Evolutionary conservation across 1,284 basidiomycete species (phyloP).

Genomic region (Entoloma clypeatum): DNA sequence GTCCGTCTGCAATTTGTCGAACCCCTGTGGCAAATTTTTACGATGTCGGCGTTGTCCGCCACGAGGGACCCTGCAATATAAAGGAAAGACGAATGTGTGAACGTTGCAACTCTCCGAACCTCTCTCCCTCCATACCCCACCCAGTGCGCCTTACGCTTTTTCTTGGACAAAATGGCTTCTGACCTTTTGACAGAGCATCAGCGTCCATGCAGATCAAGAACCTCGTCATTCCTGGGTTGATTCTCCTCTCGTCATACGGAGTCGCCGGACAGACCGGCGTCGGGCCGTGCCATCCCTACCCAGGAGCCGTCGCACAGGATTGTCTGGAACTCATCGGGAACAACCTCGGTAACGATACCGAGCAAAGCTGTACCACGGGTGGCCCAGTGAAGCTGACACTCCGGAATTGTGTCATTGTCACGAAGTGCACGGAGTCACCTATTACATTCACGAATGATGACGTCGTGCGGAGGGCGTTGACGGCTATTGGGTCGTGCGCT

Average conservation of each 20-base stretch:
- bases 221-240: too few species aligned
- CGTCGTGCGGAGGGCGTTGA: constrained; percentile 3
- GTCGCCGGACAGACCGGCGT: not conserved
- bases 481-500: constrained; percentile 7
- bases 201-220: too few species aligned
- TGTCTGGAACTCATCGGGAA: constrained; percentile 7
- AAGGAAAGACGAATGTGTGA: too few species aligned
- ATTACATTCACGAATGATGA: not conserved
- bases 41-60: too few species aligned
- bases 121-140: too few species aligned
- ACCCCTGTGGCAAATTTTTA: too few species aligned
- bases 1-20: too few species aligned
- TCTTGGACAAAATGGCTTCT: too few species aligned
- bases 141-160: too few species aligned
- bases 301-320: constrained; percentile 6
- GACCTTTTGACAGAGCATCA: too few species aligned
- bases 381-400: not conserved
- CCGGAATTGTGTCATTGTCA: constrained; percentile 2
- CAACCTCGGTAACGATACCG: not conserved
- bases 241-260: not conserved
- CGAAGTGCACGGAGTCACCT: constrained; percentile 1
- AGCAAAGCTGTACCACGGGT: not conserved
- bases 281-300: constrained; percentile 9
- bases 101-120: too few species aligned
- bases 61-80: too few species aligned